Base-by-base conservation (phyloP, 176 grass and related monocot species). In the Urochloa ruziziensis region DNA sequence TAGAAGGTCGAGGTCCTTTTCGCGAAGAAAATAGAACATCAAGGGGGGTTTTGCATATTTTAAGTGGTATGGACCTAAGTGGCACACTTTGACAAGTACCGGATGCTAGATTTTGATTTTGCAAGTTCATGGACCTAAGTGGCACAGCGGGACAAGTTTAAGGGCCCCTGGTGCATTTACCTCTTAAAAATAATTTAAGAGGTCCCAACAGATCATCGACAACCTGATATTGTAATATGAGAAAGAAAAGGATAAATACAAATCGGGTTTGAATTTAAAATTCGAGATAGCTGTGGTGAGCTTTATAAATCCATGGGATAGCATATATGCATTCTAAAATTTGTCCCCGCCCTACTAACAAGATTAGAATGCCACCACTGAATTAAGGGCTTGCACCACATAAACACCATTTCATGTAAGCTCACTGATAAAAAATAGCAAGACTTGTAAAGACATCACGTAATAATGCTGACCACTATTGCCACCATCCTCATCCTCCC, bases 391-490 rank as follows among this genome's bases (percentile, higher is more conserved):
- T 83, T 28, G 9, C 30, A 74, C 43, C 58, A 52, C 32, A 83
- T 48, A 82, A 63, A 43, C 6, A 10, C 23, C 46, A 65, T 25
- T 67, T 10, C 21, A 63, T 62, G 51, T 46, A 78, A 78, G 12
- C 36, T 30, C 51, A 69, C 36, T 69, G 67, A 66, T 7, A n/a
- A 56, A 67, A 84, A 33, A 56, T 2, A 62, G 29, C 3, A 80
- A 81, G 12, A n/a, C 53, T 37, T 1, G 67, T 72, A 63, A 47
- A 64, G 30, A 69, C 60, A 75, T 16, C 33, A 80, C 63, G 60
- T 52, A 34, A 51, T 58, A 61, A 54, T 15, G 60, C 19, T 75
- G 23, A 80, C 27, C 40, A 78, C 73, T 77, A 86, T 89, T 79
- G 48, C 11, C 48, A 5, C 18, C 81, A 74, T 75, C 63, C 4